Evolutionary conservation across 345 rosid species (phyloP).

Genomic region (Leavenworthia alabamica): DNA sequence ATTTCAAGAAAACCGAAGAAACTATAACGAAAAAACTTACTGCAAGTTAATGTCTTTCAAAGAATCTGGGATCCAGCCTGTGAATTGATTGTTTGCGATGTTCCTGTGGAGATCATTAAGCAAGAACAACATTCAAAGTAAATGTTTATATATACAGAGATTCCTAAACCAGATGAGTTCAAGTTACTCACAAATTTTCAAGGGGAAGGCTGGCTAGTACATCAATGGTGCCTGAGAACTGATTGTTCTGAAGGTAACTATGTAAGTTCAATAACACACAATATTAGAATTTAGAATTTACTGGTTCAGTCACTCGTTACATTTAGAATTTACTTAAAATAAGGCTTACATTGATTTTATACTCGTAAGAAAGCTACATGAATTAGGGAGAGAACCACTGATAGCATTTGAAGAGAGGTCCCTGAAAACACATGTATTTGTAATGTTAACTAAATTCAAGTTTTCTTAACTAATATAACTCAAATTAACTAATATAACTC

Average conservation of each 20-base stretch:
- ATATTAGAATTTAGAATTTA: slow-evolving; percentile 8
- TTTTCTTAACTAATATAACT: neutral
- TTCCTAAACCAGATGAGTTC: slow-evolving; percentile 14
- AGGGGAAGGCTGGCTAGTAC: slow-evolving; percentile 76
- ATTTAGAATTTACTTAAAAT: neutral
- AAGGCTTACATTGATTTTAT: slow-evolving; percentile 53
- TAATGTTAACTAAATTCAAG: neutral
- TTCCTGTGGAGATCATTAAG: slow-evolving; percentile 58
- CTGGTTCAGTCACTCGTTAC: neutral
- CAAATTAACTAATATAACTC: too few species aligned
- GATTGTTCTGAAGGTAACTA: slow-evolving; percentile 91
- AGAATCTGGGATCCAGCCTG: slow-evolving; percentile 85
- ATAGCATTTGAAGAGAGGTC: slow-evolving; percentile 75
- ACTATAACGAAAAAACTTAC: slow-evolving; percentile 48
- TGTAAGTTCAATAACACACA: slow-evolving; percentile 18
- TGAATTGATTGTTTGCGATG: slow-evolving; percentile 67
- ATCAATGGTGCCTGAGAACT: slow-evolving; percentile 76
- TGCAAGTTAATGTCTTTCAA: slow-evolving; percentile 65
- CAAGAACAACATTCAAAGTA: slow-evolving; percentile 17
- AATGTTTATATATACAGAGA: neutral
- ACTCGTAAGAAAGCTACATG: slow-evolving; percentile 61
- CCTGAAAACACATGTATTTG: slow-evolving; percentile 40
- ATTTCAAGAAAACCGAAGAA: slow-evolving; percentile 42
- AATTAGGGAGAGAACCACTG: slow-evolving; percentile 61
- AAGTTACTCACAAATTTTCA: slow-evolving; percentile 71